Base-by-base conservation (phyloP, 805 yeast genomes). In the Spathaspora girioi region DNA sequence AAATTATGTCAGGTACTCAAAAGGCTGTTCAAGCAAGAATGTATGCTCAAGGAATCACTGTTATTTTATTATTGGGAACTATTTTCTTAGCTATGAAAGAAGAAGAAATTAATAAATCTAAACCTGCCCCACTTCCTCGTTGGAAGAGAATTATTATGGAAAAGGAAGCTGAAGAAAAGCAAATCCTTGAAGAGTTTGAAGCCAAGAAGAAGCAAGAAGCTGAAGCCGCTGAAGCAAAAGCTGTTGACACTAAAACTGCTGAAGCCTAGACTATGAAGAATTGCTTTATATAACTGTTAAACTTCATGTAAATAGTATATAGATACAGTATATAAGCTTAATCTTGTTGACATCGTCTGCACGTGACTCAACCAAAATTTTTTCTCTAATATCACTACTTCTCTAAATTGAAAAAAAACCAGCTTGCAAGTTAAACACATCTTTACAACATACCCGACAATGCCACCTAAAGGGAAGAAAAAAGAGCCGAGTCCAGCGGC, bases 21-120 rank as follows among this genome's bases (percentile, higher is more conserved):
- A 89, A 87, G 67, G 81, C 87, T 46, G 94, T 87, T 32, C 92
- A 86, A 65, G 96, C 96, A 31, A 84, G 96, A 80, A 89, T 89
- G 87, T 89, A 89, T 64, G 96, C 96, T 10, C 96, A 89, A 68
- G 88, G 86, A 56, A 69, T 87, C 50, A 87, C 96, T 1, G 91
- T 89, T 49, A 79, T 79, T 10, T 70, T 89, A 54, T 70, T 89
- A 56, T 68, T 89, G 50, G 90, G 84, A 19, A 82, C 94, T 0
- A 78, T 89, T 61, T 83, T 83, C 48, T 69, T 85, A 57, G 76
- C 84, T 44, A 78, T 83, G 69, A 84, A 82, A 56, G 90, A 86
- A 59, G 83, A 80, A 56, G 78, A 82, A 57, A 66, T 80, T 56
- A 80, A 67, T 31, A 66, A 71, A 50, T 43, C 53, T 14, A 64